Evolutionary conservation across 228 moss, liverwort and hornwort genomes (phyloP), one percentile per base, ranked within the genome.

Genomic region (Sphagnum fallax): DNA sequence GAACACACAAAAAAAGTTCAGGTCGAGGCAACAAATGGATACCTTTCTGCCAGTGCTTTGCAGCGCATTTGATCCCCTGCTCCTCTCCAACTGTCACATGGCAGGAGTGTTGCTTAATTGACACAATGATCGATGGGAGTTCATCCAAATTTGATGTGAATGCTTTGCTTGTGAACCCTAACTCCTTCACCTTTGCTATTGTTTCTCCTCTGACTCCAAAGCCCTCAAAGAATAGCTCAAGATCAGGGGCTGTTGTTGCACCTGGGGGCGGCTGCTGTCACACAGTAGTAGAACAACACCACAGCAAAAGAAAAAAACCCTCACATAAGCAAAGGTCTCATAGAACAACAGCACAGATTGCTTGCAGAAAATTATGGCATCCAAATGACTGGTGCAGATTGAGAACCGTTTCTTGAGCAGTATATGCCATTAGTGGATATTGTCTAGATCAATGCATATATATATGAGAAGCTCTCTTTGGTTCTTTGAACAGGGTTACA

Each of bases 41-140:
- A 86, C 86, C 86, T 86, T 86, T 86, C 60, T 86, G 86, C 86
- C 86, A 86, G 62, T 86, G 82, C 77, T 86, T 86, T 69, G 82
- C 82, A 66, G 86, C 86, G 48, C 86, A 79, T 69, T 86, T 86
- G 57, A 86, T 86, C 15, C 86, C 86, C 86, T 82, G 82, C 77
- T 86, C 86, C 62, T 86, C 86, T 75, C 82, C 82, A 71, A 86
- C 79, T 67, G 74, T 86, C 63, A 86, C 67, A 75, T 82, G 77
- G 75, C 82, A 82, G 32, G 32, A 32, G 75, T 86, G 86, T 73
- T 79, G 82, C 53, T 86, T 86, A 63, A 86, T 86, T 16, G 82
- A 82, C 18, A 82, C 86, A 50, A 86, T 71, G 64, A 86, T 82
- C 48, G 77, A 73, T 60, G 79, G 80, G 15, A 86, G 79, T 71